phyloP scores from a whole-genome alignment of 768 basidiomycete species.

The Baorangia bicolor region DNA sequence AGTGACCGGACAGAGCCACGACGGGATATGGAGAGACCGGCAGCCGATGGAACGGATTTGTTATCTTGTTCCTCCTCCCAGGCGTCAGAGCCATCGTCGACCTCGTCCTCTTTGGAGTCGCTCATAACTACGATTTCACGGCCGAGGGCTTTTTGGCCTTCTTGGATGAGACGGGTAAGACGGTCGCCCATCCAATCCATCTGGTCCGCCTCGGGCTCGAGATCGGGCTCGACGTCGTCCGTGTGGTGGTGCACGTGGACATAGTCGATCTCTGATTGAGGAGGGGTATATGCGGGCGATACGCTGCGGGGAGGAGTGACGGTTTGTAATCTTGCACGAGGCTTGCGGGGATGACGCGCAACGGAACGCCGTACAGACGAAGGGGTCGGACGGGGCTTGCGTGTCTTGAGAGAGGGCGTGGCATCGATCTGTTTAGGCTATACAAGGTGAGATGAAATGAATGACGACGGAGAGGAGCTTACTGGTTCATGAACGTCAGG shows the following conservation, averaged over 20 bases:
- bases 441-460: constrained; percentile 11
- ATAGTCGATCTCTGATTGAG: constrained; percentile 46
- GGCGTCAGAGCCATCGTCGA: constrained; percentile 69
- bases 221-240: constrained; percentile 37
- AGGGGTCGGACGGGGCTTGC: constrained; percentile 36
- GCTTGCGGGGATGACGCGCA: constrained; percentile 37
- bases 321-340: constrained; percentile 25
- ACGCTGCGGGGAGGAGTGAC: constrained; percentile 28
- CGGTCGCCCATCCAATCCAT: constrained; percentile 85
- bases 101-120: constrained; percentile 70
- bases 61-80: constrained; percentile 68
- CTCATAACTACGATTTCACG: constrained; percentile 79
- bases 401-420: constrained; percentile 38
- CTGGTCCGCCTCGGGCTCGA: constrained; percentile 44
- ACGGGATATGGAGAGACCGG: constrained; percentile 25
- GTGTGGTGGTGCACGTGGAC: constrained; percentile 24
- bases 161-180: constrained; percentile 66
- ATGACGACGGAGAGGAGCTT: constrained; percentile 6
- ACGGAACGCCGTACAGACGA: constrained; percentile 35
- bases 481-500: constrained; percentile 40
- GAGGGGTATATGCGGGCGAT: constrained; percentile 30
- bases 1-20: constrained; percentile 28
- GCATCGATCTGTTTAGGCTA: constrained; percentile 34
- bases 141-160: constrained; percentile 75
- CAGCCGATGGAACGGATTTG: neutral